Evolutionary conservation across 1,139 yeast genomes (phyloP).

Genomic region (Nematodospora anomalae): DNA sequence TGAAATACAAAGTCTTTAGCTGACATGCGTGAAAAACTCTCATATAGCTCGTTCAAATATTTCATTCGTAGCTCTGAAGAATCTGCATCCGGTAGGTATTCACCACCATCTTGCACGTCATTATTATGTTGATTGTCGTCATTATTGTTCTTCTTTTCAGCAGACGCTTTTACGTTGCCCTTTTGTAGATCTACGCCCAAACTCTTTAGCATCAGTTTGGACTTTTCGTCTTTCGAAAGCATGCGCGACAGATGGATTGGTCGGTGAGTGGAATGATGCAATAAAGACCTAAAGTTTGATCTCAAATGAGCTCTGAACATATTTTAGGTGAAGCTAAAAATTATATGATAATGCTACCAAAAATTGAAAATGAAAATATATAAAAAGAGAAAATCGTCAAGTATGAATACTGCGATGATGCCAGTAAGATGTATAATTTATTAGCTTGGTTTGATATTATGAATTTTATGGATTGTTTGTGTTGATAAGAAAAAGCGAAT

Average conservation of each 20-base stretch:
- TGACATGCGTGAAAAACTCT: conserved; percentile 41
- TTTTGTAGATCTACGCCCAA: conserved; percentile 31
- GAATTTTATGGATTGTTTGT: too few relatives aligned
- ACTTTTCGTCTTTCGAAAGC: conserved; percentile 25
- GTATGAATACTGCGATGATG: too few relatives aligned
- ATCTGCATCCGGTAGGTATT: background rate
- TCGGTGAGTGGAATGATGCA: background rate
- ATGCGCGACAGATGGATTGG: conserved; percentile 6
- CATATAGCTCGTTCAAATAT: conserved; percentile 20
- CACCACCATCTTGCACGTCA: background rate
- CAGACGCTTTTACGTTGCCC: conserved; percentile 23
- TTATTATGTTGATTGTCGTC: background rate
- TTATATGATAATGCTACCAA: too few relatives aligned
- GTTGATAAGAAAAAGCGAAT: too few relatives aligned
- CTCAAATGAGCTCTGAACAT: background rate
- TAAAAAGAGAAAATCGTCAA: too few relatives aligned
- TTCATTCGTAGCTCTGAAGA: conserved; percentile 1
- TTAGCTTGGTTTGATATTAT: too few relatives aligned
- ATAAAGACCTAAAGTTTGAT: background rate
- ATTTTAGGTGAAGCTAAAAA: background rate
- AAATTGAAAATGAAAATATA: too few relatives aligned
- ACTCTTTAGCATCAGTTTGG: conserved; percentile 28
- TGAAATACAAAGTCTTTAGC: conserved; percentile 39
- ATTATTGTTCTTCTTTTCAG: conserved; percentile 1
- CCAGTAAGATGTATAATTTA: too few relatives aligned